Evolutionary conservation across 768 basidiomycete species (phyloP).

Genomic region (Neoboletus brunneissimus): DNA sequence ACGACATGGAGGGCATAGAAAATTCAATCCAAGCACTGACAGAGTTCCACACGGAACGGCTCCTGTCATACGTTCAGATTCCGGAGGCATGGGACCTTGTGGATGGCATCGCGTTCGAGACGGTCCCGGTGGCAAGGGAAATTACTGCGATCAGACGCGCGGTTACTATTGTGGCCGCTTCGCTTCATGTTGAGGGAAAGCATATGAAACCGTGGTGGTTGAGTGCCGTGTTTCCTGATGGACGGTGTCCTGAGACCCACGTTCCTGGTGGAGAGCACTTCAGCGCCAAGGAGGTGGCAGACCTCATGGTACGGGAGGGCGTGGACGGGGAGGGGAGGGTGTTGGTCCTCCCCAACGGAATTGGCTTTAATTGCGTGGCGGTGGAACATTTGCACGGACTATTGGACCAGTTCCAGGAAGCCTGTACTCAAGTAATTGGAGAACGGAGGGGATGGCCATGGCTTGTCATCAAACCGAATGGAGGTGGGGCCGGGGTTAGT

Average conservation of each 20-base stretch:
- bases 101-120: slow-evolving; percentile 75
- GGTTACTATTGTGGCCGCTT: slow-evolving; percentile 39
- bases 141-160: slow-evolving; percentile 62
- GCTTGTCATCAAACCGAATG: slow-evolving; percentile 74
- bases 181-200: slow-evolving; percentile 19
- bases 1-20: slow-evolving; percentile 32
- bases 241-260: slow-evolving; percentile 42
- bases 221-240: slow-evolving; percentile 57
- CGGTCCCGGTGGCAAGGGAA: slow-evolving; percentile 66
- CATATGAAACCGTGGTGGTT: slow-evolving; percentile 72
- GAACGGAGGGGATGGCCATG: slow-evolving; percentile 35
- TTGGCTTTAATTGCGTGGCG: slow-evolving; percentile 76
- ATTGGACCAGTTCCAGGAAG: slow-evolving; percentile 35
- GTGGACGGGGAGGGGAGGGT: slow-evolving; percentile 8
- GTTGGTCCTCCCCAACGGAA: slow-evolving; percentile 43
- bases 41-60: slow-evolving; percentile 61
- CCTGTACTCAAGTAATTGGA: slow-evolving; percentile 13
- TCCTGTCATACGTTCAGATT: slow-evolving; percentile 52
- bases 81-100: slow-evolving; percentile 50
- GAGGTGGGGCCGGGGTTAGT: slow-evolving; percentile 40
- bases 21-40: slow-evolving; percentile 50
- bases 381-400: slow-evolving; percentile 42
- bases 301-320: slow-evolving; percentile 35
- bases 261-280: slow-evolving; percentile 24
- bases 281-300: slow-evolving; percentile 41